Evolutionary conservation across 345 rosid genomes (phyloP).

Genomic region (Boechera retrofracta): DNA sequence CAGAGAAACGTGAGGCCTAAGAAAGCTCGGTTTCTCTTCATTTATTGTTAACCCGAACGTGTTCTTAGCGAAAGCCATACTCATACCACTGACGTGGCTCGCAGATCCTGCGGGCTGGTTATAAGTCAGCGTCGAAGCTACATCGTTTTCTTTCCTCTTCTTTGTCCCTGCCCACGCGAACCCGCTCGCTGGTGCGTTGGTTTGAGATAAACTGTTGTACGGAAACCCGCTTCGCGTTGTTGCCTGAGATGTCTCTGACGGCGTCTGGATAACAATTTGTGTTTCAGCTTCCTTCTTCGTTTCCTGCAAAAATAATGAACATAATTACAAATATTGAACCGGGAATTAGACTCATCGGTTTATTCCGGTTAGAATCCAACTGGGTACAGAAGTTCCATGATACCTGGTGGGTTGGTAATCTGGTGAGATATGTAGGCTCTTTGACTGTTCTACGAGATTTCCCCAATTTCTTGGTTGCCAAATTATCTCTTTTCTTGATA

Average conservation of each 20-base stretch:
- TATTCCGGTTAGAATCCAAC: conserved; percentile 1
- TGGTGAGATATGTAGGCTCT: conserved; percentile 42
- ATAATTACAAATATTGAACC: not conserved
- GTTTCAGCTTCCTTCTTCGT: conserved; percentile 42
- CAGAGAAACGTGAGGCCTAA: conserved; percentile 45
- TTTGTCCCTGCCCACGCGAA: conserved; percentile 62
- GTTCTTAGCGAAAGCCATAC: conserved; percentile 53
- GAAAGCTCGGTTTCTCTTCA: conserved; percentile 38
- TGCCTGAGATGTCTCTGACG: conserved; percentile 50
- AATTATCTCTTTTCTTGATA: conserved; percentile 47
- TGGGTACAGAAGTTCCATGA: not conserved
- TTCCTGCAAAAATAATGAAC: conserved; percentile 46
- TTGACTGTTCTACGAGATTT: conserved; percentile 52
- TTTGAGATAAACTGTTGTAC: conserved; percentile 49
- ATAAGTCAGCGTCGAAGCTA: conserved; percentile 53
- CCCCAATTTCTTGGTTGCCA: conserved; percentile 49
- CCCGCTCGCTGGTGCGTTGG: conserved; percentile 54
- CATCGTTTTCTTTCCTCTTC: conserved; percentile 54
- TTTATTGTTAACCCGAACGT: conserved; percentile 46
- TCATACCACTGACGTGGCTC: conserved; percentile 58
- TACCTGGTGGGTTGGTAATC: conserved; percentile 51
- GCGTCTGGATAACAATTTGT: conserved; percentile 45
- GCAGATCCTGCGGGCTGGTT: conserved; percentile 47
- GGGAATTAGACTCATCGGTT: conserved; percentile 11
- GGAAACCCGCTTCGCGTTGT: conserved; percentile 48